Conservation (phyloP, 2,329 filamentous ascomycete genomes). For the Trichoderma hamatum region DNA sequence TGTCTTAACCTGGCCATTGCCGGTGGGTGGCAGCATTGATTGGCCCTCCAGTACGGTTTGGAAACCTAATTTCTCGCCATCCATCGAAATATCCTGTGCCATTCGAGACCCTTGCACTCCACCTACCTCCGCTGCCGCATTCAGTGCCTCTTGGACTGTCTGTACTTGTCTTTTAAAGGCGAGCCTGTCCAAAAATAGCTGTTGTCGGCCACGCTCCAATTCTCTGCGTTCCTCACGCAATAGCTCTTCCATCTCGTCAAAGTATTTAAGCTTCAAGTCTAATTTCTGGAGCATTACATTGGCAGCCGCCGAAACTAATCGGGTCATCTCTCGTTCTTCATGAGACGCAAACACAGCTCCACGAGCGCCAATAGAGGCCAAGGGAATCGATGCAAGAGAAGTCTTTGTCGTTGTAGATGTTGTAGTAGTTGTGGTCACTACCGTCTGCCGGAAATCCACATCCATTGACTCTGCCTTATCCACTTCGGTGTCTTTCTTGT, state of each 20-base stretch:
- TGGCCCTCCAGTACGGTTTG: slow-evolving; percentile 48
- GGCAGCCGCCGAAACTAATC: slow-evolving; percentile 86
- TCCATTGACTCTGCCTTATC: slow-evolving; percentile 64
- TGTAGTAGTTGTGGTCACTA: slow-evolving; percentile 52
- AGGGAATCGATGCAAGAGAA: slow-evolving; percentile 73
- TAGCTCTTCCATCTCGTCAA: slow-evolving; percentile 92
- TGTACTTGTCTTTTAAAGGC: slow-evolving; percentile 86
- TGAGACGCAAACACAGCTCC: slow-evolving; percentile 88
- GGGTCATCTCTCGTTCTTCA: slow-evolving; percentile 95
- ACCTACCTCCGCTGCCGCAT: slow-evolving; percentile 52
- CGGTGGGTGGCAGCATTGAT: slow-evolving; percentile 58
- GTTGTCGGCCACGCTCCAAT: slow-evolving; percentile 86
- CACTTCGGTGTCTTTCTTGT: slow-evolving; percentile 59
- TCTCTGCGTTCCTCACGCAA: slow-evolving; percentile 91
- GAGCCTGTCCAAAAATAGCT: slow-evolving; percentile 89
- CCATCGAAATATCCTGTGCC: slow-evolving; percentile 51
- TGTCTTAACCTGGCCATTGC: slow-evolving; percentile 59
- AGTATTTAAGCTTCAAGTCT: slow-evolving; percentile 93
- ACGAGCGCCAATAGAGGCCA: slow-evolving; percentile 84
- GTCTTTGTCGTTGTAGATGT: slow-evolving; percentile 52
- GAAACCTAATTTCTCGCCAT: slow-evolving; percentile 58
- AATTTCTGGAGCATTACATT: slow-evolving; percentile 96
- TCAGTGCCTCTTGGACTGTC: slow-evolving; percentile 78
- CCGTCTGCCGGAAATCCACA: slow-evolving; percentile 59
- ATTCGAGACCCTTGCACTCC: slow-evolving; percentile 55